A percentile compares a stretch with the other conserved stretches of the same genome.
Evolutionary conservation across 2,329 filamentous ascomycete species (phyloP).

Genomic region (Alternaria conjuncta): DNA sequence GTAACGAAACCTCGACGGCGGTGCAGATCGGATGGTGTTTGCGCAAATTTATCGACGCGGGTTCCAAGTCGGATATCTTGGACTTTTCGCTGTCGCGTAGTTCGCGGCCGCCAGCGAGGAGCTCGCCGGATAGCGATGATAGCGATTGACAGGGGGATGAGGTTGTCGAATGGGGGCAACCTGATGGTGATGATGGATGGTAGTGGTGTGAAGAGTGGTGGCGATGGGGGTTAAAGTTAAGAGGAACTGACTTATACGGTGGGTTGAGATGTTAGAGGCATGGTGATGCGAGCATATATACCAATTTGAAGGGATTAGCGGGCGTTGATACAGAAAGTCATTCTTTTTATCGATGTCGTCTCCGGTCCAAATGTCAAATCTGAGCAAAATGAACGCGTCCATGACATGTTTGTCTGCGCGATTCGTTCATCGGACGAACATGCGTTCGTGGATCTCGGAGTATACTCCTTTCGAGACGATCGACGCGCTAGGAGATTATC

Average conservation of each 20-base stretch:
- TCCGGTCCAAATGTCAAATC: neutral
- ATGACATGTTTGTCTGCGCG: neutral
- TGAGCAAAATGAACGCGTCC: neutral
- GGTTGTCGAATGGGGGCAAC: conserved; percentile 1
- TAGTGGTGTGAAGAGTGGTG: neutral
- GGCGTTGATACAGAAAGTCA: neutral
- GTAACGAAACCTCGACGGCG: conserved; percentile 49
- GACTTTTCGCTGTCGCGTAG: conserved; percentile 52
- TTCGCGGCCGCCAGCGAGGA: conserved; percentile 47
- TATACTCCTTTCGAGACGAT: conserved; percentile 2
- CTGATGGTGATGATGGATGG: neutral
- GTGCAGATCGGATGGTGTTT: conserved; percentile 55
- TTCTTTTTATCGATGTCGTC: neutral
- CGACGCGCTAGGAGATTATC: conserved; percentile 2
- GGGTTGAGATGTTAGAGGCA: neutral
- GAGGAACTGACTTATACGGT: neutral
- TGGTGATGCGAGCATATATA: neutral
- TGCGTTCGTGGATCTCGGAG: conserved; percentile 10
- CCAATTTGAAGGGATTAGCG: conserved; percentile 1
- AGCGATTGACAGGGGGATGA: conserved; percentile 30
- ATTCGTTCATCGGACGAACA: conserved; percentile 1
- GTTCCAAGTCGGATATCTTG: conserved; percentile 53
- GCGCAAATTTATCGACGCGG: conserved; percentile 54
- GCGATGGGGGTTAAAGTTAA: neutral
- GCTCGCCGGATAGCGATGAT: conserved; percentile 41